A percentile compares a stretch with the other conserved stretches of the same genome.
Conservation (phyloP, 2,329 filamentous ascomycete genomes). For the Apiospora aurea region DNA sequence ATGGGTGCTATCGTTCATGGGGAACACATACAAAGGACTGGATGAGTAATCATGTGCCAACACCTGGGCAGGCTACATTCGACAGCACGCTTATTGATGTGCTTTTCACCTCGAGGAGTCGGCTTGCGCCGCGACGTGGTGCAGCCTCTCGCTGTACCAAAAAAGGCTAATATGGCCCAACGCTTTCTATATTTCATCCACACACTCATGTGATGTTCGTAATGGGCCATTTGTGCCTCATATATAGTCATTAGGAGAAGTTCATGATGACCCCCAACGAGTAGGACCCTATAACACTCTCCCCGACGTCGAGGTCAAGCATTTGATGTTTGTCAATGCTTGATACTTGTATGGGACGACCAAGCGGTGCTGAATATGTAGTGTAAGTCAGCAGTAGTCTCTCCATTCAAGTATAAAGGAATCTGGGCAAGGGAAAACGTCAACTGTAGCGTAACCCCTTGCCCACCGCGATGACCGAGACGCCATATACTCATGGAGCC, state of each 20-base stretch:
- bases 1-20: background rate
- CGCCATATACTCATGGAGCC: background rate
- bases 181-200: background rate
- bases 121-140: background rate
- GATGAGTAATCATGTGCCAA: background rate
- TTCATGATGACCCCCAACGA: background rate
- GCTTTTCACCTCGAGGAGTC: background rate
- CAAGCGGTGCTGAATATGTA: no score
- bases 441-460: background rate
- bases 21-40: background rate
- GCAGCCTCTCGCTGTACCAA: background rate
- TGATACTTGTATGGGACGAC: background rate
- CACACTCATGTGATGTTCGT: background rate
- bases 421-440: no score
- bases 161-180: background rate
- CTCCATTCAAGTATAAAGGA: no score
- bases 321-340: background rate
- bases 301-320: background rate
- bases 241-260: background rate
- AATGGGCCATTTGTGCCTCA: background rate
- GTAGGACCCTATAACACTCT: background rate
- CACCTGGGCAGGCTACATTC: background rate
- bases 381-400: no score
- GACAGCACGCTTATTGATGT: background rate
- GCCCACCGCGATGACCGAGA: background rate